These are phyloP conservation scores for Sanghuangporus weigelae DNA, from an alignment of 1,284 basidiomycete genomes.

Conservation along the genomic window DNA sequence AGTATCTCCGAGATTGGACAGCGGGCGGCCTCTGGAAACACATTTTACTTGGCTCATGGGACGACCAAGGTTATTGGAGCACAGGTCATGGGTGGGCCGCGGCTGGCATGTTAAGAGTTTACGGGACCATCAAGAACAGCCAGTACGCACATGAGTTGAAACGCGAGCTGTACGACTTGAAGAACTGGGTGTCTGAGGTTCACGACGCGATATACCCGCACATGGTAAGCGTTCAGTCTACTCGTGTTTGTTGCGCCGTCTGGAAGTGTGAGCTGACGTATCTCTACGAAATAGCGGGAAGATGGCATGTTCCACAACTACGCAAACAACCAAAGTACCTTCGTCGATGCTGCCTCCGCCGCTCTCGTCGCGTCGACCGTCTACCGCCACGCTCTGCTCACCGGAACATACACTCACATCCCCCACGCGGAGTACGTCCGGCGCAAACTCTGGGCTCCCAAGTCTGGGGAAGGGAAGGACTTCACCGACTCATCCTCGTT, in stretches of 20 bases:
- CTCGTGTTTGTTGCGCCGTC: not conserved
- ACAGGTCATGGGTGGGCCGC: conserved; percentile 86
- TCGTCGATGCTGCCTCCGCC: conserved; percentile 72
- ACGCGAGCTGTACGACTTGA: conserved; percentile 54
- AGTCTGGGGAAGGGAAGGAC: conserved; percentile 4
- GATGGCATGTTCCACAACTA: conserved; percentile 72
- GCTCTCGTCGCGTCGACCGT: conserved; percentile 75
- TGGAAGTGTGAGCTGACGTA: not conserved
- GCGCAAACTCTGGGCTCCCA: conserved; percentile 37
- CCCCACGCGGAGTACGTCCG: conserved; percentile 56
- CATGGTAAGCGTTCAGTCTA: conserved; percentile 25
- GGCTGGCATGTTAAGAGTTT: conserved; percentile 77
- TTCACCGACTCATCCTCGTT: conserved; percentile 20
- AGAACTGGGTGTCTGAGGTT: conserved; percentile 67
- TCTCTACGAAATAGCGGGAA: not conserved
- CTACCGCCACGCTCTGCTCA: conserved; percentile 59
- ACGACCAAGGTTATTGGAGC: conserved; percentile 67
- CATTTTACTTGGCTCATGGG: conserved; percentile 49
- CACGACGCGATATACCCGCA: conserved; percentile 60
- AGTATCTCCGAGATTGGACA: conserved; percentile 46
- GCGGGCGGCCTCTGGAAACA: conserved; percentile 67
- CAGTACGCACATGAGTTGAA: conserved; percentile 45
- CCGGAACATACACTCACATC: conserved; percentile 43
- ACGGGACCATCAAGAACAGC: conserved; percentile 67
- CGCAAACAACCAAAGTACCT: conserved; percentile 52